Conservation (phyloP, 2,329 filamentous ascomycete genomes). For the Catunica adiposa region DNA sequence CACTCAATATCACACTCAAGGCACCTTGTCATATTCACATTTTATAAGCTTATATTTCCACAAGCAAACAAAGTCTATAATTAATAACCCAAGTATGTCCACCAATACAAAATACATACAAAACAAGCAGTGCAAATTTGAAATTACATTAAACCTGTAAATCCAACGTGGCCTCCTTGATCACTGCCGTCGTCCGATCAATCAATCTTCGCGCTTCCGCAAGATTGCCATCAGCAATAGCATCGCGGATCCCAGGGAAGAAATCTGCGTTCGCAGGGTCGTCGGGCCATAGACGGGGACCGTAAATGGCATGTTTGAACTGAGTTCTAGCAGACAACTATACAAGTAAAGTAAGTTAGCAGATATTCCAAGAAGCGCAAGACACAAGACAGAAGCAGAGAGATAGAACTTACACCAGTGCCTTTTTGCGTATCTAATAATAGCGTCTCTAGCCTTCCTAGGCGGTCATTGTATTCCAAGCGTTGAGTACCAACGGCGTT, state of each 20-base stretch:
- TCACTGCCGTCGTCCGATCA: slow-evolving; percentile 51
- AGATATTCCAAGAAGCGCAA: neutral
- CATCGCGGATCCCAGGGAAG: slow-evolving; percentile 76
- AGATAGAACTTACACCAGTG: slow-evolving; percentile 49
- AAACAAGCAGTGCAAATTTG: slow-evolving; percentile 1
- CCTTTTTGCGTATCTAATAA: slow-evolving; percentile 58
- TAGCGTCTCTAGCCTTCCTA: slow-evolving; percentile 68
- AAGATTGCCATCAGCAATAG: slow-evolving; percentile 58
- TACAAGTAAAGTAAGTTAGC: slow-evolving; percentile 14
- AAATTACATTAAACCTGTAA: slow-evolving; percentile 15
- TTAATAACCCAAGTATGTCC: neutral
- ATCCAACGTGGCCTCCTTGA: slow-evolving; percentile 40
- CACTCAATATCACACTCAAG: too few relatives aligned
- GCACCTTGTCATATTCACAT: too few relatives aligned
- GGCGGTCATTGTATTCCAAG: slow-evolving; percentile 60
- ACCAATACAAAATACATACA: neutral
- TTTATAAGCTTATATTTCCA: neutral
- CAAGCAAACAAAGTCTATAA: neutral
- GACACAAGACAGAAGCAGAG: too few relatives aligned
- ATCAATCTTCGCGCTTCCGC: slow-evolving; percentile 48
- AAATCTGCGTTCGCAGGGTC: slow-evolving; percentile 38
- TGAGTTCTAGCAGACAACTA: slow-evolving; percentile 74
- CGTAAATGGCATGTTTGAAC: slow-evolving; percentile 86
- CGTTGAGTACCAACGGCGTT: slow-evolving; percentile 49
- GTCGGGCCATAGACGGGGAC: slow-evolving; percentile 60